Evolutionary conservation across 108 stramenopile species (phyloP).

Genomic region (Epipyxis sp.): DNA sequence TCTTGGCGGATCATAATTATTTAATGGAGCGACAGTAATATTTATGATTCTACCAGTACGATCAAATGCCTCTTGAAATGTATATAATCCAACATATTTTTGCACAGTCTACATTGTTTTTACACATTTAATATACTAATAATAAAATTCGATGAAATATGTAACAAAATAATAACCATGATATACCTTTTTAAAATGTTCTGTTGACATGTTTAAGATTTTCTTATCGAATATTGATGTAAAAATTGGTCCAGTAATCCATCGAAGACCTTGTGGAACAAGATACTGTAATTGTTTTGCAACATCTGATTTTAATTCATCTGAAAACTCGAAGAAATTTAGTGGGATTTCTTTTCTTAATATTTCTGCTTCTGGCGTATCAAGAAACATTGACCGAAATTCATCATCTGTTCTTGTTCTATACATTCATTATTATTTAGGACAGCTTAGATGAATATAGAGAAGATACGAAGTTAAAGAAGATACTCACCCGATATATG

Average conservation of each 20-base stretch:
- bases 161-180: not conserved
- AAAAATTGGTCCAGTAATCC: constrained; percentile 34
- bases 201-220: constrained; percentile 81
- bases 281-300: constrained; percentile 40
- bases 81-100: constrained; percentile 83
- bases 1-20: constrained; percentile 66
- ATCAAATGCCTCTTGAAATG: constrained; percentile 97
- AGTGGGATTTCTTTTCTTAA: not conserved
- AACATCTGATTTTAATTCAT: constrained; percentile 1
- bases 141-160: too few relatives aligned
- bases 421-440: constrained; percentile 56
- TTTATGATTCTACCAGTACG: constrained; percentile 95
- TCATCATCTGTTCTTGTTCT: constrained; percentile 73
- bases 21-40: constrained; percentile 90
- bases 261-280: constrained; percentile 46
- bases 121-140: too few relatives aligned
- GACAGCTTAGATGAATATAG: not conserved
- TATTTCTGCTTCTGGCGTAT: not conserved
- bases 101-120: constrained; percentile 47
- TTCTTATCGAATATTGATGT: constrained; percentile 58
- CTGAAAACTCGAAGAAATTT: constrained; percentile 25
- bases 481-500: constrained; percentile 72
- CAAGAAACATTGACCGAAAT: not conserved
- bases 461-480: not conserved
- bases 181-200: constrained; percentile 73